phyloP scores from a whole-genome alignment of 169 alveolate genomes.

The Blepharisma undulans region DNA sequence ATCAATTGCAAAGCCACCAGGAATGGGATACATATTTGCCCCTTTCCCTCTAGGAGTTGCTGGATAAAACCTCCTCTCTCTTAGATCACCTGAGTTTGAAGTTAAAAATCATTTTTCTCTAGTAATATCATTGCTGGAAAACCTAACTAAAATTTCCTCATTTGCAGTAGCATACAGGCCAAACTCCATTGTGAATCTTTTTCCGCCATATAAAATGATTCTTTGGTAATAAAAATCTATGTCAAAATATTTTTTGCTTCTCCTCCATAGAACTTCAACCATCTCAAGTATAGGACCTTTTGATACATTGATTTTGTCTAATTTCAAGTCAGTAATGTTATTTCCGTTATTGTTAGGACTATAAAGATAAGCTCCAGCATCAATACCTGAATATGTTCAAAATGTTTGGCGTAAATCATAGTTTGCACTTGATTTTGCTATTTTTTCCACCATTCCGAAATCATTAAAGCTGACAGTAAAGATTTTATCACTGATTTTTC shows the following conservation, averaged over 20 bases:
- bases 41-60: background rate
- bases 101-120: background rate
- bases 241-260: background rate
- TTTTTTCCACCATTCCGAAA: background rate
- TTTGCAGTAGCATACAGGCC: background rate
- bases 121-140: background rate
- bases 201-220: background rate
- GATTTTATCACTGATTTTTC: background rate
- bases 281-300: background rate
- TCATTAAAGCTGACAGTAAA: background rate
- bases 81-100: background rate
- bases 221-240: background rate
- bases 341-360: background rate
- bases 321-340: background rate
- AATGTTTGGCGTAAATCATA: background rate
- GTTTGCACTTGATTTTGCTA: background rate
- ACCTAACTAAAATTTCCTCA: background rate
- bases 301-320: background rate
- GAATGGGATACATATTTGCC: background rate
- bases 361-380: background rate
- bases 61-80: background rate
- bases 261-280: background rate
- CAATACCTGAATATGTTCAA: background rate
- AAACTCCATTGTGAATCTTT: background rate
- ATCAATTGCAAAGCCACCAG: constrained; percentile 17